These are phyloP conservation scores for Lanzia echinophila DNA, from an alignment of 2,329 filamentous ascomycete genomes.

Conservation along the genomic window DNA sequence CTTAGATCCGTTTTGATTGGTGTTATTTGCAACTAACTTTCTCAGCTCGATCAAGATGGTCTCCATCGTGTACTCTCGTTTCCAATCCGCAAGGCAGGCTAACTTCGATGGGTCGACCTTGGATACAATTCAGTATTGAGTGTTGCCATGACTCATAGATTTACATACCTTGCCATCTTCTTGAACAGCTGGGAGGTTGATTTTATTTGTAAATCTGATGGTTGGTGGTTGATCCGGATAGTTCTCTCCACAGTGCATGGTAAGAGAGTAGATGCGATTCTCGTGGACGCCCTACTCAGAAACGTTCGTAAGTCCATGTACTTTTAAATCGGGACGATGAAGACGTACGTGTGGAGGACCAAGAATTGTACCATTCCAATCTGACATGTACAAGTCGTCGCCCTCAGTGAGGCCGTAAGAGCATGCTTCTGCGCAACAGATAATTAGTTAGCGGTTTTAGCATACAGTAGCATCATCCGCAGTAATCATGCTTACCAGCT, in stretches of 20 bases:
- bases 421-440: slow-evolving; percentile 65
- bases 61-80: slow-evolving; percentile 90
- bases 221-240: slow-evolving; percentile 88
- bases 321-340: not conserved
- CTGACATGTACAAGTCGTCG: slow-evolving; percentile 92
- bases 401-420: slow-evolving; percentile 93
- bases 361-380: slow-evolving; percentile 98
- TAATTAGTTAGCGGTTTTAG: not conserved
- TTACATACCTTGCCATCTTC: slow-evolving; percentile 62
- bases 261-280: slow-evolving; percentile 97
- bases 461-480: not conserved
- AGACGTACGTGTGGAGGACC: slow-evolving; percentile 84
- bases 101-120: slow-evolving; percentile 78
- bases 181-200: slow-evolving; percentile 91
- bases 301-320: not conserved
- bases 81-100: slow-evolving; percentile 83
- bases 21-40: slow-evolving; percentile 45
- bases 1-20: not conserved
- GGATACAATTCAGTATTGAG: not conserved
- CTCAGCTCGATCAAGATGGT: slow-evolving; percentile 81
- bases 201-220: slow-evolving; percentile 86
- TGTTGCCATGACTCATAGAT: not conserved
- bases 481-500: slow-evolving; percentile 54
- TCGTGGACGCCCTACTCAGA: slow-evolving; percentile 75
- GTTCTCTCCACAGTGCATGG: slow-evolving; percentile 85